Base-by-base conservation (phyloP, 2,329 filamentous ascomycete genomes). In the Colletotrichum sp. region DNA sequence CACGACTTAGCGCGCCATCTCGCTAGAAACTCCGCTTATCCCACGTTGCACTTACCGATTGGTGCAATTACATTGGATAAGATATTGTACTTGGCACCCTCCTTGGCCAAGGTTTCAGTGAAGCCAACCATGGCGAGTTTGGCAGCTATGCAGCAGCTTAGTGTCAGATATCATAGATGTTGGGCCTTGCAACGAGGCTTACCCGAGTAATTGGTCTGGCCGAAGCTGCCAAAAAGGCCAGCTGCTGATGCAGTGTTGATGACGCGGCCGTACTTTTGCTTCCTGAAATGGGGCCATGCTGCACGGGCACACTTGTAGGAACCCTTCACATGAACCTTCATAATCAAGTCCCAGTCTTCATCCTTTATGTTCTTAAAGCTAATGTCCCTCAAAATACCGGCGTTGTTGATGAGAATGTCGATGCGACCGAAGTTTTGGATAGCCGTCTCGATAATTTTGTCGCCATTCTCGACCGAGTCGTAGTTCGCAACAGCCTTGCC, bases 331-430 rank as follows among this genome's bases (percentile, higher is more conserved):
- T 99, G 96, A 74, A 99, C 96, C 84, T 93, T 94, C 87, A 96
- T 95, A 84, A 98, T 95, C 80, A 98, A 88, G 84, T 99, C 96
- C 97, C 97, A 99, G 86, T 99, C 97, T 83, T 94, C 88, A 85
- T 99, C 97, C 86, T 94, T 97, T 92, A 99, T 98, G 88, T 99
- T 99, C 92, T 98, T 98, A 90, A 99, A 99, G 90, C 95, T 96
- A 83, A 99, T 86, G 88, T 99, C 96, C 77, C 96, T 94, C 77
- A 98, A 90, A 83, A 99, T 99, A 83, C 97, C 96, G 77, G 97
- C 97, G 84, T 99, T 99, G 91, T 99, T 99, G 87, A 99, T 94
- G 81, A 99, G 93, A 79, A 99, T 89, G 85, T 99, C 96, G 86
- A 99, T 92, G 82, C 96, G 95, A 80, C 96, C 95, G 83, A 93